These are phyloP conservation scores for Akebia trifoliata DNA, from an alignment of 164 flowering plant species.

Conservation along the genomic window DNA sequence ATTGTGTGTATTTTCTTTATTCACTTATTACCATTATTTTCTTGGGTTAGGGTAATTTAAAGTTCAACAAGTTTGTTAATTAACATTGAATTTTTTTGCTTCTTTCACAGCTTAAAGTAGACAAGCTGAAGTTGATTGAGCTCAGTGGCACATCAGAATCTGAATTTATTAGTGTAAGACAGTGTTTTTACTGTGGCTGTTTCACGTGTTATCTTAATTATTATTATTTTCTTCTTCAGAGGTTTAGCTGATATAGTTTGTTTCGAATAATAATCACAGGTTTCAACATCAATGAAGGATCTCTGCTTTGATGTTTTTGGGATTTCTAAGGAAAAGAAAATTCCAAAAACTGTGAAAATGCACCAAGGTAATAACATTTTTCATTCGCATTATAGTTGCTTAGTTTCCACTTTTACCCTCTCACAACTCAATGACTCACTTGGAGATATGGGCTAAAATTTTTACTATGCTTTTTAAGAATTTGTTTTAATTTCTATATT, in stretches of 20 bases:
- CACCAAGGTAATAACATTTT: constrained; percentile 72
- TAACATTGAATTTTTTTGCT: not conserved
- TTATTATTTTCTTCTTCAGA: not conserved
- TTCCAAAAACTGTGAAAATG: constrained; percentile 66
- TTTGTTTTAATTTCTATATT: not conserved
- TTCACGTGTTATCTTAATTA: not conserved
- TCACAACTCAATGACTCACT: not conserved
- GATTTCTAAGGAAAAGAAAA: constrained; percentile 74
- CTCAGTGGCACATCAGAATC: constrained; percentile 88
- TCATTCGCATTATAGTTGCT: not conserved
- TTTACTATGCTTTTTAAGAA: not conserved
- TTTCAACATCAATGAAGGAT: constrained; percentile 78
- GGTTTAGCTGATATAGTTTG: not conserved
- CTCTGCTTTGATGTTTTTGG: constrained; percentile 87
- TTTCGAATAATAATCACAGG: constrained; percentile 33
- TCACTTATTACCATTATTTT: not conserved
- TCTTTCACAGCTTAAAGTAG: constrained; percentile 75
- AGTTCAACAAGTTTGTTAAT: no score
- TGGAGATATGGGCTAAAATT: not conserved
- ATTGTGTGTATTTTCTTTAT: no score
- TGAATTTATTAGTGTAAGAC: constrained; percentile 76
- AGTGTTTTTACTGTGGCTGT: no score
- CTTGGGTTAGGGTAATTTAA: not conserved
- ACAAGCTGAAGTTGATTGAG: constrained; percentile 81
- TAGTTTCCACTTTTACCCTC: not conserved